Percentiles rank a stretch among this genome's conserved stretches.
Evolutionary conservation across 768 basidiomycete species (phyloP).

Genomic region (Tricholoma furcatifolium): DNA sequence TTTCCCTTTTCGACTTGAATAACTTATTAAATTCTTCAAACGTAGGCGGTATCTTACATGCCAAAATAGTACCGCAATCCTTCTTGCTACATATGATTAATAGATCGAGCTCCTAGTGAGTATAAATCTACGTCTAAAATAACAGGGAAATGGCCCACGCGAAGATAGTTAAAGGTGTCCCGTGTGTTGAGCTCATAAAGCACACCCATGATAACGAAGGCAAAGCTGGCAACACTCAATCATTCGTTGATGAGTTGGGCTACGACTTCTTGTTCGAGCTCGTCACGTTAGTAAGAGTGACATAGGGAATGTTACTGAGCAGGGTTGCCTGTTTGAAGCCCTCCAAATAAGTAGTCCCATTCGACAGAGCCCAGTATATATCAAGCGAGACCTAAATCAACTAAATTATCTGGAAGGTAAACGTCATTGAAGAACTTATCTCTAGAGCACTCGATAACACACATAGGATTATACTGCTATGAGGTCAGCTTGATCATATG

Average conservation of each 20-base stretch:
- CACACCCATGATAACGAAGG: neutral
- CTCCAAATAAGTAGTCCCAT: constrained; percentile 27
- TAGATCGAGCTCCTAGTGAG: neutral
- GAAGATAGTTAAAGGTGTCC: neutral
- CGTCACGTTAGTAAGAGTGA: constrained; percentile 21
- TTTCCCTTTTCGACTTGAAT: too few relatives aligned
- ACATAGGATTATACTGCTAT: too few relatives aligned
- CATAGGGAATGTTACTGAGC: constrained; percentile 25
- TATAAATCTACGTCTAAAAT: neutral
- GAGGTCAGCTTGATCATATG: too few relatives aligned
- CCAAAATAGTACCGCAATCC: neutral
- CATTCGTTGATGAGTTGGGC: constrained; percentile 5
- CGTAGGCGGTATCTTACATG: neutral
- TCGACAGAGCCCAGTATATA: constrained; percentile 19
- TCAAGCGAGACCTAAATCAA: too few relatives aligned
- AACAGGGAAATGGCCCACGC: neutral
- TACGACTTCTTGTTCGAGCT: constrained; percentile 10
- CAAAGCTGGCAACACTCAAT: neutral
- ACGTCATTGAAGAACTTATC: too few relatives aligned
- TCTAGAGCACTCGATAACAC: too few relatives aligned
- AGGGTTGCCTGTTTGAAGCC: constrained; percentile 27
- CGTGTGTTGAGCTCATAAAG: neutral
- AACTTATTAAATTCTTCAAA: neutral
- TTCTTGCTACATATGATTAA: neutral
- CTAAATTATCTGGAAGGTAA: too few relatives aligned